phyloP scores from a whole-genome alignment of 805 yeast genomes.

The Ogataea pilisensis region DNA sequence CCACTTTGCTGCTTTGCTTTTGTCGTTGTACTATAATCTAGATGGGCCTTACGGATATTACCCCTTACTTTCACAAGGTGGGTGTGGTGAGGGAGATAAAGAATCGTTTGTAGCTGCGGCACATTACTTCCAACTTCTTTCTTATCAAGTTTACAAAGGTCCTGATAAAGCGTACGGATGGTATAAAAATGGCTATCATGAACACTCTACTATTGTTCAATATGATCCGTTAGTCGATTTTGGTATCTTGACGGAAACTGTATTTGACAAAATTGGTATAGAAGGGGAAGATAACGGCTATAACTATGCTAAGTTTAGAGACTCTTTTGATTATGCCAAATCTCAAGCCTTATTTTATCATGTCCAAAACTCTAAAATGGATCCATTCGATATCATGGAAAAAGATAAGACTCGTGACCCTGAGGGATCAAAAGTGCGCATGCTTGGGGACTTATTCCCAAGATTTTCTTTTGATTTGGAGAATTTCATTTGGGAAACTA shows the following conservation, averaged over 20 bases:
- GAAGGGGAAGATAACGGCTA: conserved; percentile 1
- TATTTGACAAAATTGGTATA: conserved; percentile 2
- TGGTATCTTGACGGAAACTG: conserved; percentile 9
- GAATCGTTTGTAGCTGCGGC: conserved; percentile 71
- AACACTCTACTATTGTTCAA: conserved; percentile 21
- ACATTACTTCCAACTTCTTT: conserved; percentile 38
- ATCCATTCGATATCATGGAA: conserved; percentile 38
- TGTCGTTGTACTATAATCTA: conserved; percentile 61
- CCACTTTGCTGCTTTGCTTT: conserved; percentile 53
- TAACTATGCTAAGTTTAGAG: conserved; percentile 6
- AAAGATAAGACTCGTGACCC: conserved; percentile 15
- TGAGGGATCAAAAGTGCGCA: conserved; percentile 16
- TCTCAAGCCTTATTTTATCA: conserved; percentile 34
- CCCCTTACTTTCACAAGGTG: conserved; percentile 56
- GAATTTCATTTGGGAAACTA: conserved; percentile 23
- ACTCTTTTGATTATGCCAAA: conserved; percentile 13
- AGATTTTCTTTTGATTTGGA: conserved; percentile 24
- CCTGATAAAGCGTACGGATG: conserved; percentile 22
- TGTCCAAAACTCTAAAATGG: conserved; percentile 46
- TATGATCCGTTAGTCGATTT: conserved; percentile 28
- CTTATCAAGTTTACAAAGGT: conserved; percentile 43
- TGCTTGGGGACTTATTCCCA: conserved; percentile 24
- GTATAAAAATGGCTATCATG: conserved; percentile 15
- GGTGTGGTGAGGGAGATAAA: conserved; percentile 72
- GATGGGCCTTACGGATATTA: conserved; percentile 59